Percentiles rank a stretch among this genome's conserved stretches.
phyloP scores from a whole-genome alignment of 306 rosid genomes.

The Ormosia semicastrata region DNA sequence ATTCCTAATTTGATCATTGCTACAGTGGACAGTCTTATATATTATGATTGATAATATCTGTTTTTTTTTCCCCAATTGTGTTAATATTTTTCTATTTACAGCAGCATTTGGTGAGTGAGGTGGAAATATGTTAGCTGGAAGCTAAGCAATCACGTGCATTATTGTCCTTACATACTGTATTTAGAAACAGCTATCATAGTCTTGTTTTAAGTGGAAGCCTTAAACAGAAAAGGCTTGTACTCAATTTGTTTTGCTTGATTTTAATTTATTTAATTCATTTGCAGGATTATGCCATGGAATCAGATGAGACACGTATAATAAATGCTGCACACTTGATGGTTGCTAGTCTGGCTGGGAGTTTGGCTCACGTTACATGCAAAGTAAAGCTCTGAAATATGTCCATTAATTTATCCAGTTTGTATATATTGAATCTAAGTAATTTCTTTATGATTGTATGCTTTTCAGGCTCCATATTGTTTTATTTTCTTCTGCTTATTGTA shows the following conservation, averaged over 20 bases:
- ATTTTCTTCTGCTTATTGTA: not conserved
- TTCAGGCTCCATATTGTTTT: not conserved
- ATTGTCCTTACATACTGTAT: not conserved
- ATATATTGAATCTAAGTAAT: not conserved
- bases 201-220: not conserved
- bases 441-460: not conserved
- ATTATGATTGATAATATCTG: not conserved
- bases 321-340: conserved; percentile 99
- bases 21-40: not conserved
- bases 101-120: not conserved
- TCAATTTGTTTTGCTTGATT: not conserved
- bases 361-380: conserved; percentile 99
- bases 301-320: conserved; percentile 87
- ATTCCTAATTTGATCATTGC: conserved; percentile 1
- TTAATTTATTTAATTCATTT: conserved; percentile 23
- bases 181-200: too few species aligned
- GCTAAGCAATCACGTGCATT: not conserved
- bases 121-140: not conserved
- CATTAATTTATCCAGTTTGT: not conserved
- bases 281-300: conserved; percentile 98
- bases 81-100: not conserved
- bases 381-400: conserved; percentile 38
- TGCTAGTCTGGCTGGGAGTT: conserved; percentile 94
- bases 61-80: not conserved
- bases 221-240: not conserved